Base-by-base conservation (phyloP, 305 asterid species). In the Solanum hybrid region DNA sequence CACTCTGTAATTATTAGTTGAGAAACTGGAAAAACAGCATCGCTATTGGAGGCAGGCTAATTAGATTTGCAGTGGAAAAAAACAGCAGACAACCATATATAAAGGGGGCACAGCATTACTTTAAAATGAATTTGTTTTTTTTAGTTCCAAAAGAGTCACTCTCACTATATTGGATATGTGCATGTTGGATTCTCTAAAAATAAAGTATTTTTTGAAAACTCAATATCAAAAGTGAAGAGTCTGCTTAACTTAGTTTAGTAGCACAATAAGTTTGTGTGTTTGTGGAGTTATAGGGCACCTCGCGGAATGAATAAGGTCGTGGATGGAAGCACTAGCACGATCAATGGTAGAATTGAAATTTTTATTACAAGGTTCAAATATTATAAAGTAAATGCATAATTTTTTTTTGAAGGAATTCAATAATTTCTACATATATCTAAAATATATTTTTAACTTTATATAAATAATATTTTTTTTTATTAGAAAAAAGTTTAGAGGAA, bases 271-370 rank as follows among this genome's bases (percentile, higher is more conserved):
- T 1, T 6, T 6, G 5, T 17, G 3, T 56, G 69, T 56, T 17
- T 1, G 1, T 51, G 0, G 10, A 56, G 69, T 17, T 6, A 56
- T 17, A 56, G n/a, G 69, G 10, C 0, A 56, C 24, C n/a, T 51
- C 0, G n/a, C 1, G n/a, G 1, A 51, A 51, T 16, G 0, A 51
- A 51, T 51, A 0, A 0, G 10, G 1, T 6, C 2, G n/a, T 51
- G 10, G 4, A 51, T 6, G 22, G n/a, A 1, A 51, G 66, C n/a
- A 51, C 3, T 16, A 14, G 22, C 22, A 14, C 64, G 3, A 40
- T 40, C 14, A 40, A 0, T 0, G 0, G 1, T 12, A 46, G 7
- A 46, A 13, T 0, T 14, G 20, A 13, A 46, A 46, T 46, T 46
- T 46, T 46, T 0, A 46, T 46, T 46, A 10, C 0, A 42, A 13